A percentile compares a stretch with the other conserved stretches of the same genome.
Conservation (phyloP, 345 rosid species). For the Combretum micranthum region DNA sequence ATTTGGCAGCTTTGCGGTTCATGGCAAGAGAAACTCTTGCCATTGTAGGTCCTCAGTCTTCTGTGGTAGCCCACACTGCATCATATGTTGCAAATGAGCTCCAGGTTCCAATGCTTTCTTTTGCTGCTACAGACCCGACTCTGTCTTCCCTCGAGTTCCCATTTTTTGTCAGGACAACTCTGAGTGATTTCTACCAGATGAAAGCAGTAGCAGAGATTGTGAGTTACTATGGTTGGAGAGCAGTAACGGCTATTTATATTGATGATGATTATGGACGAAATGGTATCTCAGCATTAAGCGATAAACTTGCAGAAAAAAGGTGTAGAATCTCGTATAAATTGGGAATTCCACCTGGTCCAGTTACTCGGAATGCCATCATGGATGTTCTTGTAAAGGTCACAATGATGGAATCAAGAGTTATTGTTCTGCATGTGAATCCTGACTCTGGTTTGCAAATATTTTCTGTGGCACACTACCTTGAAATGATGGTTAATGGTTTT, state of each 20-base stretch:
- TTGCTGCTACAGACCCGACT: conserved; percentile 89
- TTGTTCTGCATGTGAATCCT: conserved; percentile 58
- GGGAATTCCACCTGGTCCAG: conserved; percentile 46
- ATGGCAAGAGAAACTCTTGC: conserved; percentile 79
- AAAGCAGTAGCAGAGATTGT: conserved; percentile 73
- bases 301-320: conserved; percentile 67
- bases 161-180: conserved; percentile 70
- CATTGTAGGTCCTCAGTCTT: conserved; percentile 83
- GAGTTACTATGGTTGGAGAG: conserved; percentile 69
- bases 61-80: conserved; percentile 67
- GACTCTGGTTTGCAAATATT: conserved; percentile 49
- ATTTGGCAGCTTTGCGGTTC: conserved; percentile 54
- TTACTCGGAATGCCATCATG: conserved; percentile 37
- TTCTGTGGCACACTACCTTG: conserved; percentile 61
- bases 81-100: conserved; percentile 74
- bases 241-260: conserved; percentile 63
- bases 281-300: conserved; percentile 68
- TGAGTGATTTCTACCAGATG: conserved; percentile 79
- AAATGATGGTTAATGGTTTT: conserved; percentile 90
- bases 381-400: conserved; percentile 69
- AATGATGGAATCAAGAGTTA: conserved; percentile 68
- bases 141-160: conserved; percentile 81
- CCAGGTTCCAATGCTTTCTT: conserved; percentile 71
- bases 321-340: conserved; percentile 61
- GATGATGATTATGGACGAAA: conserved; percentile 87